Conservation (phyloP, 306 rosid species). For the Corylus heterophylla region DNA sequence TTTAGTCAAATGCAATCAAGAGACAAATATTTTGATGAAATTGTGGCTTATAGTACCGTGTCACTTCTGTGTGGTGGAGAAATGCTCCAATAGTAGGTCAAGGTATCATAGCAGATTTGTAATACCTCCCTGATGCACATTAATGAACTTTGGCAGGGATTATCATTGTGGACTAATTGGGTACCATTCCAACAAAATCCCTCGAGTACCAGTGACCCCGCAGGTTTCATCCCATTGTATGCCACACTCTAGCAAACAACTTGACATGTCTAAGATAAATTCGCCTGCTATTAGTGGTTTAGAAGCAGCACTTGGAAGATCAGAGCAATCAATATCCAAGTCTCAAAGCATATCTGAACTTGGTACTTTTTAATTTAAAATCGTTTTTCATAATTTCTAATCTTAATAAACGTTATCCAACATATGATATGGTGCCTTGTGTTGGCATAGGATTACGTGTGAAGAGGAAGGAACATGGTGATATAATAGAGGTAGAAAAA, state of each 20-base stretch:
- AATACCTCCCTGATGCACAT: conserved; percentile 17
- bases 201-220: conserved; percentile 8
- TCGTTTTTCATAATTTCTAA: conserved; percentile 15
- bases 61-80: neutral
- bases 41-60: neutral
- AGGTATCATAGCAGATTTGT: conserved; percentile 14
- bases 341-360: conserved; percentile 35
- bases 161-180: conserved; percentile 66
- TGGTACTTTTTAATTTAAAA: conserved; percentile 43
- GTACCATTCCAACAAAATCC: conserved; percentile 47
- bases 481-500: conserved; percentile 30
- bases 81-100: neutral
- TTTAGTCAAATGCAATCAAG: neutral
- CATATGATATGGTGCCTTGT: conserved; percentile 10
- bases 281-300: conserved; percentile 21
- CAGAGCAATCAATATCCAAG: conserved; percentile 24
- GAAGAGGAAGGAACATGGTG: conserved; percentile 61
- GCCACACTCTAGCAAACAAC: conserved; percentile 30
- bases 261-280: conserved; percentile 23
- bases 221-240: conserved; percentile 14
- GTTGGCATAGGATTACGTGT: conserved; percentile 40
- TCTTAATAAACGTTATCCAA: conserved; percentile 16
- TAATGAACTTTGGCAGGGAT: conserved; percentile 57
- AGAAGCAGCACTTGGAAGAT: conserved; percentile 26
- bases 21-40: no score